Conservation (phyloP, 495 filamentous ascomycete genomes). For the Gamarada debralockiae region DNA sequence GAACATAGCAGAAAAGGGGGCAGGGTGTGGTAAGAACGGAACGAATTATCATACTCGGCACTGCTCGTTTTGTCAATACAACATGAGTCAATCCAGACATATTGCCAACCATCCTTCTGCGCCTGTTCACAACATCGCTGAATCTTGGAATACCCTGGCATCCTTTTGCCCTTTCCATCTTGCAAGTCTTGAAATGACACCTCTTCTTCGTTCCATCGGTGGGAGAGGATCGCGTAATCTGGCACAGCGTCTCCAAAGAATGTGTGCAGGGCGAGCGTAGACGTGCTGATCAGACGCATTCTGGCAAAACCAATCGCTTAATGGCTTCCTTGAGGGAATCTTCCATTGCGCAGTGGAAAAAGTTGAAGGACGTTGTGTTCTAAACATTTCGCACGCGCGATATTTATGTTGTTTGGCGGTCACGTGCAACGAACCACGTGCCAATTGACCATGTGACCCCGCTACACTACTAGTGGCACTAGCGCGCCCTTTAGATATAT, state of each 20-base stretch:
- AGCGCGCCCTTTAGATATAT: too few species aligned
- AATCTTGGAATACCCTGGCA: conserved; percentile 12
- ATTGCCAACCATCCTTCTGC: not conserved
- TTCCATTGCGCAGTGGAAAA: too few species aligned
- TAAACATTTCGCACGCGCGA: too few species aligned
- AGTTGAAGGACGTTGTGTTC: too few species aligned
- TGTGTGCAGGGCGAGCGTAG: not conserved
- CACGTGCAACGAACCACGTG: too few species aligned
- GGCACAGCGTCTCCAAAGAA: conserved; percentile 4
- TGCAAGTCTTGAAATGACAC: not conserved
- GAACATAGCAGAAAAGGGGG: too few species aligned
- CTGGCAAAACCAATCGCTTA: too few species aligned
- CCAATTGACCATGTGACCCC: too few species aligned
- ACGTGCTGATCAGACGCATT: not conserved
- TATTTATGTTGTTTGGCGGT: too few species aligned
- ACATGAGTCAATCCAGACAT: conserved; percentile 37
- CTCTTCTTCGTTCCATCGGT: not conserved
- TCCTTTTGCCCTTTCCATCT: not conserved
- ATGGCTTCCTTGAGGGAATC: too few species aligned
- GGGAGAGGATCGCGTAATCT: conserved; percentile 18
- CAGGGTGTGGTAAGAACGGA: too few species aligned
- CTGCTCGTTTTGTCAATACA: conserved; percentile 29
- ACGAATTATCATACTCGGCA: conserved; percentile 28
- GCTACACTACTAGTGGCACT: too few species aligned
- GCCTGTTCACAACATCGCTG: not conserved